Percentiles rank a stretch among this genome's conserved stretches.
Evolutionary conservation across 1,139 yeast genomes (phyloP).

Genomic region (Taphrina sp.): DNA sequence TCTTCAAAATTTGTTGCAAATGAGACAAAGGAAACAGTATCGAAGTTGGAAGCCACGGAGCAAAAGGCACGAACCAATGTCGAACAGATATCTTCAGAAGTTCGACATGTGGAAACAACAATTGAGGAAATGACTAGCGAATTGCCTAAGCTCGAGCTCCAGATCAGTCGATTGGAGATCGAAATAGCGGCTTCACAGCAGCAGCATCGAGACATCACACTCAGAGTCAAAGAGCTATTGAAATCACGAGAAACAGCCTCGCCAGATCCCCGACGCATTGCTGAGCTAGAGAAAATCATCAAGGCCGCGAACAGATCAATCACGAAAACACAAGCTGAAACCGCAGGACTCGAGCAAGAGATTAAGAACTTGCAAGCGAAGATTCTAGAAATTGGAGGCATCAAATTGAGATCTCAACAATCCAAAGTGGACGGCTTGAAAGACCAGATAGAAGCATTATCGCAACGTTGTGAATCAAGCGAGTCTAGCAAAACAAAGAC

Average conservation of each 20-base stretch:
- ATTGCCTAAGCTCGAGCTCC: slow-evolving; percentile 68
- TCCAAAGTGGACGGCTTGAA: slow-evolving; percentile 75
- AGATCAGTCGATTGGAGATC: slow-evolving; percentile 58
- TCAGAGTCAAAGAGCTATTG: slow-evolving; percentile 42
- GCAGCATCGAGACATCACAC: slow-evolving; percentile 51
- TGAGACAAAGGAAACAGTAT: slow-evolving; percentile 59
- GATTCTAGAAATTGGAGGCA: slow-evolving; percentile 91
- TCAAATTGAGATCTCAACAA: slow-evolving; percentile 72
- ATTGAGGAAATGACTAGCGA: slow-evolving; percentile 47
- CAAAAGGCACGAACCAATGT: slow-evolving; percentile 42
- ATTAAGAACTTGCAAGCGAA: slow-evolving; percentile 66
- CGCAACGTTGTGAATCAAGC: slow-evolving; percentile 61
- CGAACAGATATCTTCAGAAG: slow-evolving; percentile 44
- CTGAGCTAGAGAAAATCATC: slow-evolving; percentile 43
- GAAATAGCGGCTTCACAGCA: slow-evolving; percentile 63
- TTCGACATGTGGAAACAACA: slow-evolving; percentile 51
- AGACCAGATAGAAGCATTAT: slow-evolving; percentile 64
- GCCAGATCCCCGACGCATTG: slow-evolving; percentile 16
- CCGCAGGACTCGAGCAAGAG: slow-evolving; percentile 58
- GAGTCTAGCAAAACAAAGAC: slow-evolving; percentile 62
- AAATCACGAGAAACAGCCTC: slow-evolving; percentile 35
- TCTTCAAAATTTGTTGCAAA: slow-evolving; percentile 44
- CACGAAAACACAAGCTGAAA: slow-evolving; percentile 53
- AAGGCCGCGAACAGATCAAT: slow-evolving; percentile 44
- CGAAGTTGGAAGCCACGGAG: slow-evolving; percentile 56